Evolutionary conservation across 129 eudicot species (phyloP).

Genomic region (Kitagawia praeruptora): DNA sequence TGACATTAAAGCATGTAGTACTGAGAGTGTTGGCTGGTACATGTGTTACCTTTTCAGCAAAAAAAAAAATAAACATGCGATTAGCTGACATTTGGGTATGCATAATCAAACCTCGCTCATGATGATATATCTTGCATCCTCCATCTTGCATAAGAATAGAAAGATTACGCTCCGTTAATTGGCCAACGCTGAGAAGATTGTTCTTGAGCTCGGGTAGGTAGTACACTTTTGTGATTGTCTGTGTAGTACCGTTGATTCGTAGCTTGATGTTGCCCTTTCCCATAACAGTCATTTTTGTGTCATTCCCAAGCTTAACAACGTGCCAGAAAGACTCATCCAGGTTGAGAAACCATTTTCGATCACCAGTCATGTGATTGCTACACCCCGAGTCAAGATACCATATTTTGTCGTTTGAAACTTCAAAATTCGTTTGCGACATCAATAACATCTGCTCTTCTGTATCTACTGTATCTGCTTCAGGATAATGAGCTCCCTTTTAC

Average conservation of each 20-base stretch:
- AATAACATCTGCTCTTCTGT: not conserved
- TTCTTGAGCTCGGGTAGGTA: not conserved
- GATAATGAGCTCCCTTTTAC: not conserved
- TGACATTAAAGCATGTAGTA: not conserved
- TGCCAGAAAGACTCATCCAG: not conserved
- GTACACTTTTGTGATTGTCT: not conserved
- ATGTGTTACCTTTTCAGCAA: no score
- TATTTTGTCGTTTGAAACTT: fast-evolving
- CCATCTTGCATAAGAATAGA: not conserved
- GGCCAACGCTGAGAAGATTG: not conserved
- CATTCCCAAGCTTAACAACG: not conserved
- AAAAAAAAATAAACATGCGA: no score
- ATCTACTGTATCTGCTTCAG: not conserved
- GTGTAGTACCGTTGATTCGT: no score
- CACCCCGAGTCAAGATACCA: not conserved
- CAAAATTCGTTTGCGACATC: not conserved
- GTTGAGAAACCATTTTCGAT: not conserved
- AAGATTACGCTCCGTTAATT: fast-evolving
- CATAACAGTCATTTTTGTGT: not conserved
- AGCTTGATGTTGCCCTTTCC: not conserved
- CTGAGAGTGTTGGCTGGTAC: not conserved
- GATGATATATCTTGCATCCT: not conserved
- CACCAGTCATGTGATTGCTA: not conserved
- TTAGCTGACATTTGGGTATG: not conserved
- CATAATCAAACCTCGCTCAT: not conserved